Base-by-base conservation (phyloP, 352 stramenopile genomes). In the Pythium biforme region DNA sequence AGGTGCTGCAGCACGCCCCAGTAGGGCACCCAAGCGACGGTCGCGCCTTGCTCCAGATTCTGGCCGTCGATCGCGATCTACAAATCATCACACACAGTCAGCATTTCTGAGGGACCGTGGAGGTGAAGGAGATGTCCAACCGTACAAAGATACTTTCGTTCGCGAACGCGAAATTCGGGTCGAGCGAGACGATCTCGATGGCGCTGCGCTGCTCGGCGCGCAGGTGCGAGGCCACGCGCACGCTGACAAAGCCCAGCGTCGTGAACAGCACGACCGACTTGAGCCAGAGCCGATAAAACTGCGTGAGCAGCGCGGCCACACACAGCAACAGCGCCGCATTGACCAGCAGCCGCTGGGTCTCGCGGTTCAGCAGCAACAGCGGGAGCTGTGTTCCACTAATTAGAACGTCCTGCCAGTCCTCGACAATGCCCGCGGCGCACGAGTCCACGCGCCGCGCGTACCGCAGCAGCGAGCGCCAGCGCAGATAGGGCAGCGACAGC, bases 71-170 rank as follows among this genome's bases (percentile, higher is more conserved):
- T 83, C 19, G 81, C 77, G 53, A 94, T 72, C 85, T 94, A 55
- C 51, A 49, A 15, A 0, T 54, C 22, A 49, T n/a, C 22, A 60
- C 3, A 17, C 23, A 17, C 31, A 37, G n/a, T 1, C 19, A 27
- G 11, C 1, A n/a, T 4, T 51, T 23, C 20, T 37, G 8, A 12
- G 31, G 31, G 2, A 37, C 12, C 20, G 47, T 12, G 19, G 20
- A n/a, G n/a, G n/a, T n/a, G n/a, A n/a, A n/a, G n/a, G 19, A 27
- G 17, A 49, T 10, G 19, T 17, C 10, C 27, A 47, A 14, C 12
- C 85, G 61, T 74, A 94, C 85, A 50, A 92, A 90, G 49, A 92
- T 92, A 50, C 63, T 82, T 58, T 94, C 85, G 68, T 94, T 94
- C 20, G 75, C 82, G 27, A 91, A 92, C 37, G 85, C 85, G 54